Conservation (phyloP, 2,329 filamentous ascomycete species). For the Cladosporium sp. region DNA sequence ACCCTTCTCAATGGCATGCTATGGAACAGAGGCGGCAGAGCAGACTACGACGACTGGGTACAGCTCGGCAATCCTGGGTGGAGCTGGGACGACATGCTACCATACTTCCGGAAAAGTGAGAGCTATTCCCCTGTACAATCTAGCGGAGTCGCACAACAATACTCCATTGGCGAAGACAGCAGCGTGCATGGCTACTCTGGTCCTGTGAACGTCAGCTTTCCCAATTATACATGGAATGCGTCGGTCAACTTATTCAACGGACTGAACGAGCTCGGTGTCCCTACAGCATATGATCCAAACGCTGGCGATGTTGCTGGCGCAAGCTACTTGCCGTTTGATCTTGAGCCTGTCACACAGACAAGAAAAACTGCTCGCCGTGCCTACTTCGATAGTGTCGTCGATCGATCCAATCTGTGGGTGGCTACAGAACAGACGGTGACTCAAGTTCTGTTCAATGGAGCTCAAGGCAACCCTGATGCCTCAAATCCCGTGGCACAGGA, state of each 20-base stretch:
- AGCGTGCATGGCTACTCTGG: slow-evolving; percentile 42
- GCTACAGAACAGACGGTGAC: slow-evolving; percentile 35
- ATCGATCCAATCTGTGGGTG: slow-evolving; percentile 35
- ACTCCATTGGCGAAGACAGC: slow-evolving; percentile 38
- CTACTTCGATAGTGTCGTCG: slow-evolving; percentile 35
- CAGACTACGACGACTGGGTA: slow-evolving; percentile 56
- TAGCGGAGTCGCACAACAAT: slow-evolving; percentile 31
- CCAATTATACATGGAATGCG: slow-evolving; percentile 36
- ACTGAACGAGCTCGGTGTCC: slow-evolving; percentile 35
- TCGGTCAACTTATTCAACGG: slow-evolving; percentile 34
- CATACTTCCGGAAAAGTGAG: slow-evolving; percentile 35
- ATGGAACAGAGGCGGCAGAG: slow-evolving; percentile 38
- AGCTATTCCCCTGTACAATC: slow-evolving; percentile 30
- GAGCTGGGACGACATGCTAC: slow-evolving; percentile 49
- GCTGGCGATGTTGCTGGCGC: slow-evolving; percentile 35
- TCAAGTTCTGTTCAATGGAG: slow-evolving; percentile 29
- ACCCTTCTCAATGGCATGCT: slow-evolving; percentile 33
- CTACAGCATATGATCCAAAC: slow-evolving; percentile 35
- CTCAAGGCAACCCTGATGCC: slow-evolving; percentile 14
- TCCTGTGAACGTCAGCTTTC: slow-evolving; percentile 49
- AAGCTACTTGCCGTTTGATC: slow-evolving; percentile 34
- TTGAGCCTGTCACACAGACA: slow-evolving; percentile 34
- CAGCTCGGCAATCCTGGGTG: slow-evolving; percentile 56
- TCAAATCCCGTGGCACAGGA: slow-evolving; percentile 12
- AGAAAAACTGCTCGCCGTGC: slow-evolving; percentile 39